Evolutionary conservation across 331 rosid genomes (phyloP), one percentile per base, ranked within the genome.

Genomic region (Malus hybrid): DNA sequence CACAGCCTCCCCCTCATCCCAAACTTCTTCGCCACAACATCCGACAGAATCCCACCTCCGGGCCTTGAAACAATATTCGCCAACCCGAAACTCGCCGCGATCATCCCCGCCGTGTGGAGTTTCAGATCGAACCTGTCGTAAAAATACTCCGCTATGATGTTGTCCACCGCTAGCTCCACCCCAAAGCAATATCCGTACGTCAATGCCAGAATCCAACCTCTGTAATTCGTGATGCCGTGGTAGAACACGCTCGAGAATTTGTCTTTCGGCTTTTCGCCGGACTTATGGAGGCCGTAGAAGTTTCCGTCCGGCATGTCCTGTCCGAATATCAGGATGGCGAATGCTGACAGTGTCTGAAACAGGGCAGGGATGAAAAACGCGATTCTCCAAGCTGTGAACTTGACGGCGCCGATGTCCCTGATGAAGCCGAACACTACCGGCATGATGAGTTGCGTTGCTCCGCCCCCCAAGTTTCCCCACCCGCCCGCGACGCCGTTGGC

Each of bases 111-210:
- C 9, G 96, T 90, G 73, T 82, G 93, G 3, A 92, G 91, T 5
- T 90, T 82, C 52, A 94, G 77, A 78, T 94, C 36, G 54, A 94
- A 94, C 55, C 96, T 82, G 55, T 94, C 99, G 44, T 83, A 94
- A 32, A 94, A 92, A 56, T 94, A 94, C 60, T 94, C 96, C 4
- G 97, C 99, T 31, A 94, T 86, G 50, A 92, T 87, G 32, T 94
- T 92, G 29, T 94, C 99, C 4, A 92, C 74, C 2, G 97, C 80
- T 55, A 94, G 76, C 76, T 94, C 99, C 14, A 94, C 99, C 6
- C 99, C 97, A 65, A 94, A 94, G 85, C 97, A 90, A n/a, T 90
- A 94, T 0, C 97, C 99, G 60, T 94, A 94, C 39, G 97, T 90
- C 85, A 92, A 68, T 1, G 96, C 97, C 39, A 94, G 77, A 50